Conservation (phyloP, 805 yeast genomes). For the Saturnispora ahearnii region DNA sequence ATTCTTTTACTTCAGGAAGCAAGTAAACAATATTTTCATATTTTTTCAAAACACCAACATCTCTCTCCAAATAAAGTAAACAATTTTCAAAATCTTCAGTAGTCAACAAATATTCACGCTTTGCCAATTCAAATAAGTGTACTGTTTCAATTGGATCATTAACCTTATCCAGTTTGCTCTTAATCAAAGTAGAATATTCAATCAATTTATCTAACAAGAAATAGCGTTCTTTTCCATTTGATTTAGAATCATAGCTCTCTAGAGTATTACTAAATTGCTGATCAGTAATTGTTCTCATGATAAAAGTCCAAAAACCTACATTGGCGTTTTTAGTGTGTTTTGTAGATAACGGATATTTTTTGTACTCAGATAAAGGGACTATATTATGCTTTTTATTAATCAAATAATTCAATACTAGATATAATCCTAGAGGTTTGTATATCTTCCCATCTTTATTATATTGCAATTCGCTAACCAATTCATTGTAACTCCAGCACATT, state of each 20-base stretch:
- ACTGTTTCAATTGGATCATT: conserved; percentile 12
- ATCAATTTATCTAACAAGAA: conserved; percentile 15
- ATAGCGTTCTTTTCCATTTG: conserved; percentile 14
- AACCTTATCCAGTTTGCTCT: not conserved
- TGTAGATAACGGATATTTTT: conserved; percentile 2
- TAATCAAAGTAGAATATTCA: conserved; percentile 7
- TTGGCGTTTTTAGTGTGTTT: not conserved
- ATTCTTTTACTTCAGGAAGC: not conserved
- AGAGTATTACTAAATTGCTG: conserved; percentile 6
- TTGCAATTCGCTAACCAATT: conserved; percentile 11
- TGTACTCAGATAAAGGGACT: conserved; percentile 18
- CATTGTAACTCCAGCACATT: conserved; percentile 18
- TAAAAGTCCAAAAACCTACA: not conserved
- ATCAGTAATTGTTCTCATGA: conserved; percentile 8
- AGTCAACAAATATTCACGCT: conserved; percentile 5
- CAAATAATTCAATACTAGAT: conserved; percentile 20
- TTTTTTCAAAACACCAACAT: conserved; percentile 6
- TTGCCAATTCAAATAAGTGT: conserved; percentile 13
- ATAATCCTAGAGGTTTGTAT: conserved; percentile 20
- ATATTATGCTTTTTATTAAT: conserved; percentile 17
- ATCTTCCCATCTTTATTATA: conserved; percentile 7
- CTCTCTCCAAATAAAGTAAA: conserved; percentile 17
- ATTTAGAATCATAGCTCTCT: conserved; percentile 10
- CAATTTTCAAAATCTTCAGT: conserved; percentile 19
- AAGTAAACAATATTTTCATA: not conserved